A percentile compares a stretch with the other conserved stretches of the same genome.
Conservation (phyloP, 352 stramenopile species). For the Pythium grandisporangium region DNA sequence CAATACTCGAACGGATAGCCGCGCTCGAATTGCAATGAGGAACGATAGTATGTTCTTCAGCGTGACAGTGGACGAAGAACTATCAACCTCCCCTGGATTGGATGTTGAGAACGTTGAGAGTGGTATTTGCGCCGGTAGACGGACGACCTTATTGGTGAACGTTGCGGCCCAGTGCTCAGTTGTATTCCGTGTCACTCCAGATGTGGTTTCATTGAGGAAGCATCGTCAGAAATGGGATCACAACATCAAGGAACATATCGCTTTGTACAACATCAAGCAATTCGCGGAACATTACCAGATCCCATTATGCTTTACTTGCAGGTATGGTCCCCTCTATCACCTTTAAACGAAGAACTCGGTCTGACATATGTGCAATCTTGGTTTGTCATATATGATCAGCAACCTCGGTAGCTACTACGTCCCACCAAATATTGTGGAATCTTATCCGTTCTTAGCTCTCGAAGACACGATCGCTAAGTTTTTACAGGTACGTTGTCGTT, state of each 20-base stretch:
- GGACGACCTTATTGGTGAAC: conserved; percentile 55
- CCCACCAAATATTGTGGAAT: conserved; percentile 73
- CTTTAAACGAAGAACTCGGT: too few relatives aligned
- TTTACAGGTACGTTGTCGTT: conserved; percentile 62
- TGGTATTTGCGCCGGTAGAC: conserved; percentile 56
- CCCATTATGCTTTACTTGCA: conserved; percentile 81
- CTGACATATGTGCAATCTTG: too few relatives aligned
- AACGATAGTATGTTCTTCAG: conserved; percentile 86
- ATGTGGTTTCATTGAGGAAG: conserved; percentile 60
- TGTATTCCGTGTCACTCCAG: conserved; percentile 63
- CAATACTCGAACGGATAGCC: conserved; percentile 58
- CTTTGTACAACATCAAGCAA: conserved; percentile 87
- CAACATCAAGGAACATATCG: conserved; percentile 83
- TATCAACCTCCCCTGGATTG: conserved; percentile 21
- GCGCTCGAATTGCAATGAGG: conserved; percentile 58
- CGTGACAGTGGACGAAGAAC: conserved; percentile 35
- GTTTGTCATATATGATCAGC: too few relatives aligned
- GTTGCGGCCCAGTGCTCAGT: conserved; percentile 43
- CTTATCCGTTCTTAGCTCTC: conserved; percentile 74
- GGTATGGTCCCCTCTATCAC: too few relatives aligned
- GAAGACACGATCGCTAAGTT: conserved; percentile 87
- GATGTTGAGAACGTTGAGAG: conserved; percentile 59
- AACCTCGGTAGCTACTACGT: conserved; percentile 81
- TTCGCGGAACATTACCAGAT: conserved; percentile 86
- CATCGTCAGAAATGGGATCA: conserved; percentile 82